Base-by-base conservation (phyloP, 1,284 basidiomycete species). In the Melampsora americana region DNA sequence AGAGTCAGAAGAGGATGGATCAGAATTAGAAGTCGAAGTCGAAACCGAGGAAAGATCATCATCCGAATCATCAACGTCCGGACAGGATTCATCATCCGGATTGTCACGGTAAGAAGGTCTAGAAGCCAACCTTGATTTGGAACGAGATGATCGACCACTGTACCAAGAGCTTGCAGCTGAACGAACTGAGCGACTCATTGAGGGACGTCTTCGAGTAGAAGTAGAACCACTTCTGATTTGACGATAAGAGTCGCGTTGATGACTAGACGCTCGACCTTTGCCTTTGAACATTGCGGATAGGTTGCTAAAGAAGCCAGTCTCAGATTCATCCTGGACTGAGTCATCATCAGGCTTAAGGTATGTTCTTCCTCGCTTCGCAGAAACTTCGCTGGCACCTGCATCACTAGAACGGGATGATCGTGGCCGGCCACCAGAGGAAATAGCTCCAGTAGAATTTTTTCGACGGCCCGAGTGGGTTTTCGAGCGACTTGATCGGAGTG, bases 1-100 rank as follows among this genome's bases (percentile, higher is more conserved):
- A 50, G 73, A 76, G 23, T 56, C 73, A 14, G 73, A 76, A 18
- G 73, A 76, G 18, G 73, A 69, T 28, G 72, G 72, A 69, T 76
- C 73, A 11, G 73, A 76, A 44, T 76, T 76, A 9, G 73, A 64
- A 18, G 73, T 76, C 20, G 73, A 76, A 20, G 73, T 69, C 16
- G 73, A 76, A 44, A 28, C 50, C n/a, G 72, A 67, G 66, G 20
- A 50, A 39, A 66, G 67, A 61, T 65, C 60, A 61, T 30, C 16
- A 64, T 68, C 60, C 56, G 61, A 32, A 26, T 56, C 48, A 76
- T 76, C 65, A 75, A 64, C 60, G 35, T 69, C 66, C 18, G 56
- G 64, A 69, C 59, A 66, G 59, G 64, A 76, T 39, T 66, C 72
- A 60, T 67, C 72, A 69, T 76, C 73, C 46, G 73, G 66, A 64